These are phyloP conservation scores for Eucalyptus globulus DNA, from an alignment of 345 rosid species.

Conservation along the genomic window DNA sequence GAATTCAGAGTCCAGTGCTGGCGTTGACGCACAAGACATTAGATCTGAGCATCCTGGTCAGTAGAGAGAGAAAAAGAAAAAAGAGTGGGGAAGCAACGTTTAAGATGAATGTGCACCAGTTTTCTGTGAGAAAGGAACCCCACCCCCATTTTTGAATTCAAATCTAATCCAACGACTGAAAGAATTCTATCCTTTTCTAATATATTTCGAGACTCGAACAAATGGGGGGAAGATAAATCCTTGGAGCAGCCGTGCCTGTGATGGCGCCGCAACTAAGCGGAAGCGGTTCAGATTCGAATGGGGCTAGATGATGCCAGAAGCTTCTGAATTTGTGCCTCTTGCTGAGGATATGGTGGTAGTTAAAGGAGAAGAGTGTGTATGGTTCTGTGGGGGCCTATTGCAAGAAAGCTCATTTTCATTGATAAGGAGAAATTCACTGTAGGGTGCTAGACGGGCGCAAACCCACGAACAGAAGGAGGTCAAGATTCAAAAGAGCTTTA, in stretches of 20 bases:
- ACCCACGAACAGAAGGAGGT: not conserved
- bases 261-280: too few relatives aligned
- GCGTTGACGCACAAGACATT: not conserved
- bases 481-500: not conserved
- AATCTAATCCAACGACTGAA: not conserved
- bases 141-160: not conserved
- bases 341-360: too few relatives aligned
- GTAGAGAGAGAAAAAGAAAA: not conserved
- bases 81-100: not conserved
- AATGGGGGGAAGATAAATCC: not conserved
- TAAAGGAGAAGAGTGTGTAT: not conserved
- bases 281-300: too few relatives aligned
- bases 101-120: not conserved
- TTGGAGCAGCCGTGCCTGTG: not conserved
- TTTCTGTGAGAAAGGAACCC: not conserved
- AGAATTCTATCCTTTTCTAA: not conserved
- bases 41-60: not conserved
- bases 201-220: not conserved
- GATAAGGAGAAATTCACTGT: not conserved
- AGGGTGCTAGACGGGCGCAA: not conserved
- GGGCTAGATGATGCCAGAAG: too few relatives aligned
- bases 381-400: not conserved
- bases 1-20: not conserved
- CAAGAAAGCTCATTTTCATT: not conserved
- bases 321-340: too few relatives aligned